Base-by-base conservation (phyloP, 106 monocot genomes). In the Phalaenopsis equestris region DNA sequence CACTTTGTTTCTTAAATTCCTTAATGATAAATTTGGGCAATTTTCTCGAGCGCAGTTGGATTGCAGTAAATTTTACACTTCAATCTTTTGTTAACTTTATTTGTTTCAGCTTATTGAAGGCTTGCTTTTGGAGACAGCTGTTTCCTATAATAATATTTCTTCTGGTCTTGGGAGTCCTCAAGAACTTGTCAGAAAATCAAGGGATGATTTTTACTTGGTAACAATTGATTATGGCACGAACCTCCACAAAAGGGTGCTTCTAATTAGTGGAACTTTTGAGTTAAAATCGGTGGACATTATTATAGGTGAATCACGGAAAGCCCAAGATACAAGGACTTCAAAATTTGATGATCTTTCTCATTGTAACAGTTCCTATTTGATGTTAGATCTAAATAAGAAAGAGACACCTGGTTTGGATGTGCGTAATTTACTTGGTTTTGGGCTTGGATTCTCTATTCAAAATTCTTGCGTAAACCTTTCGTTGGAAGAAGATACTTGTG, bases 31-130 rank as follows among this genome's bases (percentile, higher is more conserved):
- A 65, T 8, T 23, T 65, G 7, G 74, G 6, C 39, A 39, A 18
- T 39, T 74, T 73, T 73, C 14, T 30, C 41, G 30, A 73, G 8
- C 41, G 6, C 0, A 38, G 16, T 38, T 18, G 18, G 39, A 41
- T 7, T 56, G 41, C 10, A 10, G 14, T 52, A 14, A 12, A 55
- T 78, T 74, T 16, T 42, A 42, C 72, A 6, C 38, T 79, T 83
- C 9, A 55, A 43, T 39, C 18, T 76, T 45, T 57, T 58, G 39
- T 17, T 16, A 41, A 75, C 57, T 73, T 58, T 0, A 79, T 65
- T 76, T 87, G 42, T 91, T 82, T 72, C 82, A 93, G 90, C 65
- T 80, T 78, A 47, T 86, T 75, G 75, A 80, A 83, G 81, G 61
- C 82, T 76, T 87, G 45, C n/a, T 67, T 58, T 88, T 15, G 4